Base-by-base conservation (phyloP, 1,284 basidiomycete species). In the Naganishia sp. region DNA sequence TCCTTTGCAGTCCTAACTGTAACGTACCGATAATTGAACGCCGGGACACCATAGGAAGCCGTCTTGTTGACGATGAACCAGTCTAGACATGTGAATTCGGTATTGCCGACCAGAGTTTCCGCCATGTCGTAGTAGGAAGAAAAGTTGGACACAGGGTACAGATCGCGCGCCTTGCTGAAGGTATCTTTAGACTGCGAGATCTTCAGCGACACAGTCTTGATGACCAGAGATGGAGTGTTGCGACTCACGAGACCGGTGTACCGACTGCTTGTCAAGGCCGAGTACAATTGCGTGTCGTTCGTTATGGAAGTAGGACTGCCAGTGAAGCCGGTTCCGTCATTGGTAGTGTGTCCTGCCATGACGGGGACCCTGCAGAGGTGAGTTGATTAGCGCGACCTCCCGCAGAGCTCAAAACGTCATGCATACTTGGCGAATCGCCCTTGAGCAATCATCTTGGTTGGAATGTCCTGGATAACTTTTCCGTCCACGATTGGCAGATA, bases 401-500 rank as follows among this genome's bases (percentile, higher is more conserved):
- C 6, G 18, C 1, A 18, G 2, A 25, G 13, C 4, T 17, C 28
- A 28, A 3, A n/a, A 6, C 23, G 5, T 2, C 0, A 39, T 3
- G 25, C 68, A 58, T 54, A 69, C 67, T 69, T 69, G 13, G 65
- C 53, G 25, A 68, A 70, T 13, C 54, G 51, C 15, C 69, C 69
- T 15, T 57, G 39, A 7, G n/a, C 53, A 6, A 70, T 56, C 21
- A 65, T 56, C 11, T 64, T 58, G 17, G 57, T 66, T 1, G 70
- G 70, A 21, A 67, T 63, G 35, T 69, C 62, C 39, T 56, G 58
- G 46, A 71, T 68, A 11, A 64, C 49, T 11, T 60, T 35, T 25
- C 70, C 70, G 45, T 71, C 70, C 15, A 71, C 47, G 23, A 68
- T 61, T 4, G 70, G 70, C 4, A 71, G 65, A 28, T 68, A 71